A percentile compares a stretch with the other conserved stretches of the same genome.
These are phyloP conservation scores for Verticillium klebahnii DNA, from an alignment of 2,329 filamentous ascomycete genomes.

Conservation along the genomic window DNA sequence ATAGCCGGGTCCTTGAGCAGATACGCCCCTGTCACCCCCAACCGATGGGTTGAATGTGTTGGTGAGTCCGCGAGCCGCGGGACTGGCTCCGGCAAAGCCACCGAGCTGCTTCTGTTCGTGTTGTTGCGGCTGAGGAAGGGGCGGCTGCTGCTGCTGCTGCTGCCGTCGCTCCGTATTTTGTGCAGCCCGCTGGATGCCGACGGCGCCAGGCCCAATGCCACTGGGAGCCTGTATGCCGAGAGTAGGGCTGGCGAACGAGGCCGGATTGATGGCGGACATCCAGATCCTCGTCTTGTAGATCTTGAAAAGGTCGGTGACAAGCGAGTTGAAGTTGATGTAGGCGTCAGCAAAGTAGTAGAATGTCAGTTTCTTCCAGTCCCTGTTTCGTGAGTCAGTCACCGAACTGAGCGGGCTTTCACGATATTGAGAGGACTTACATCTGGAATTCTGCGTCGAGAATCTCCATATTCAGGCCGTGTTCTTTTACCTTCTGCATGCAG, in stretches of 20 bases:
- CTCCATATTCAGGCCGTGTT: slow-evolving; percentile 95
- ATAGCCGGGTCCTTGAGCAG: slow-evolving; percentile 29
- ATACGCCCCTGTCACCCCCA: slow-evolving; percentile 34
- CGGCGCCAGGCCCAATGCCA: slow-evolving; percentile 60
- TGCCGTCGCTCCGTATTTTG: slow-evolving; percentile 40
- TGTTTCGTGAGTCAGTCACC: slow-evolving; percentile 28
- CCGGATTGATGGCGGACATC: slow-evolving; percentile 99
- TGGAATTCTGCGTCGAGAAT: slow-evolving; percentile 98
- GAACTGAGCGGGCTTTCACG: not conserved
- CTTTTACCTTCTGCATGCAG: slow-evolving; percentile 93
- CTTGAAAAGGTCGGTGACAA: slow-evolving; percentile 97
- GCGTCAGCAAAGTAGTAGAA: slow-evolving; percentile 98
- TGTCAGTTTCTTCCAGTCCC: slow-evolving; percentile 98
- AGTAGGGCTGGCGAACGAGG: slow-evolving; percentile 80
- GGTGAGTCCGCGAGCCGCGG: slow-evolving; percentile 36
- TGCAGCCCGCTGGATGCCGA: slow-evolving; percentile 47
- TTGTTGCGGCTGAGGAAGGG: slow-evolving; percentile 17
- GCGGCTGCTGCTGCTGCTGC: not conserved
- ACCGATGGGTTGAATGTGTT: slow-evolving; percentile 37
- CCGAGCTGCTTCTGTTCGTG: slow-evolving; percentile 25
- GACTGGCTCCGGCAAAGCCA: slow-evolving; percentile 29
- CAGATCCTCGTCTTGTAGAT: slow-evolving; percentile 99
- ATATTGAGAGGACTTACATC: slow-evolving; percentile 62
- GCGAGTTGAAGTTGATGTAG: slow-evolving; percentile 98
- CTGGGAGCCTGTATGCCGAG: slow-evolving; percentile 67